Conservation (phyloP, 345 rosid species). For the Theobroma cacao region DNA sequence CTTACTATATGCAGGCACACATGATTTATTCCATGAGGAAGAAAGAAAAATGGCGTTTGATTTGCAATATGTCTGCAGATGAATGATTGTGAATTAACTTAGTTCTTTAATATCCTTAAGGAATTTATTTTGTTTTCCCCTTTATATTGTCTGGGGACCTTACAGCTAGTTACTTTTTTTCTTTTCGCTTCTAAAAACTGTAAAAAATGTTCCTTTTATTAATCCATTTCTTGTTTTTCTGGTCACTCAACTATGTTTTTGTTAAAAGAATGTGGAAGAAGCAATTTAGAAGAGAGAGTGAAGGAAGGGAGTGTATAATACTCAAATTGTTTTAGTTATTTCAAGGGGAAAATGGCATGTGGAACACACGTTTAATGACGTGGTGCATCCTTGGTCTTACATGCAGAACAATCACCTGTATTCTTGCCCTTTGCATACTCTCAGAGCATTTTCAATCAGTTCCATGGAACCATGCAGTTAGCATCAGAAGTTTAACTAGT, state of each 20-base stretch:
- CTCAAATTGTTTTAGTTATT: background rate
- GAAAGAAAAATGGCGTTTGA: background rate
- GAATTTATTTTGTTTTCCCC: background rate
- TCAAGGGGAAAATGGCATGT: background rate
- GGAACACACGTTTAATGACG: background rate
- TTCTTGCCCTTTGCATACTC: background rate
- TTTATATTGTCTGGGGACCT: background rate
- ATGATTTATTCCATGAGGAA: background rate
- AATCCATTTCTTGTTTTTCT: background rate
- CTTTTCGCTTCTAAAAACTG: background rate
- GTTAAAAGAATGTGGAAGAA: background rate
- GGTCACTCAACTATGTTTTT: background rate
- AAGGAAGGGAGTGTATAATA: background rate
- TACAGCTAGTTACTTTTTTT: background rate
- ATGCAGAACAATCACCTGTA: background rate
- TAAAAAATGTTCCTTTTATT: background rate
- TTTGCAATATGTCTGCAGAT: background rate
- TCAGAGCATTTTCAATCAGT: background rate
- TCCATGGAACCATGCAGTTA: background rate
- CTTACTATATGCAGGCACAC: background rate
- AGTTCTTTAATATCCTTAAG: background rate
- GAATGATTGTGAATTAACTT: background rate
- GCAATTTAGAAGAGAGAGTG: background rate
- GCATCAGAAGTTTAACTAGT: background rate
- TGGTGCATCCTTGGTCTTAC: background rate